Evolutionary conservation across 352 stramenopile genomes (phyloP).

Genomic region (Globisporangium alternatum): DNA sequence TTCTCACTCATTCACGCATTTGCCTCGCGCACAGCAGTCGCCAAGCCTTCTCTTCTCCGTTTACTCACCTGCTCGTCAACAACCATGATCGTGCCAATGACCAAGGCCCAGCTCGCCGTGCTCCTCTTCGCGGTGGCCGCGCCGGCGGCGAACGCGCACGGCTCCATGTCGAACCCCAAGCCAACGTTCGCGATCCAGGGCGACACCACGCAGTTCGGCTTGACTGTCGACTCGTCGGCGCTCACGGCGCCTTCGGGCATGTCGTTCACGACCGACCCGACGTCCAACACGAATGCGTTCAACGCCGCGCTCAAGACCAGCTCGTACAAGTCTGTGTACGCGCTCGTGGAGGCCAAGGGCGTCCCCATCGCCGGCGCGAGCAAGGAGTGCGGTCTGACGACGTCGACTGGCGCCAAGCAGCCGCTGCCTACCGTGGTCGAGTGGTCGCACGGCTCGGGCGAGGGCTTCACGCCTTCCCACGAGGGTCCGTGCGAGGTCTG

Average conservation of each 20-base stretch:
- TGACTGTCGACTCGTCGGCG: not conserved
- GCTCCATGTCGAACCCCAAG: not conserved
- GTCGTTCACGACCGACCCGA: not conserved
- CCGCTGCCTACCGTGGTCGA: too few relatives aligned
- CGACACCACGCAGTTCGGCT: not conserved
- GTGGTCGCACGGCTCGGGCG: too few relatives aligned
- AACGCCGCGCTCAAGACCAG: not conserved
- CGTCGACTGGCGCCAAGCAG: too few relatives aligned
- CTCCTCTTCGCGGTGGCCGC: too few relatives aligned
- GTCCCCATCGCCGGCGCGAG: not conserved
- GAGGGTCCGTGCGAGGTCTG: slow-evolving; percentile 39
- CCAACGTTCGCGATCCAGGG: not conserved
- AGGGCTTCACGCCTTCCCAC: too few relatives aligned
- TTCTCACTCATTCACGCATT: too few relatives aligned
- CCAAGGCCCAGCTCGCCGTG: too few relatives aligned
- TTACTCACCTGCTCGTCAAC: too few relatives aligned
- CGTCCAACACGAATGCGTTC: not conserved
- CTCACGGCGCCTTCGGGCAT: not conserved
- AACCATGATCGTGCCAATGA: too few relatives aligned
- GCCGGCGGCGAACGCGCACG: not conserved
- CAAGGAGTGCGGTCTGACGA: not conserved
- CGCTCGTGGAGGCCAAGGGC: not conserved
- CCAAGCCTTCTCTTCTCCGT: too few relatives aligned
- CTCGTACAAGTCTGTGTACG: not conserved
- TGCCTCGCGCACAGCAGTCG: too few relatives aligned